phyloP scores from a whole-genome alignment of 495 filamentous ascomycete species.

The Aspergillus taichungensis region DNA sequence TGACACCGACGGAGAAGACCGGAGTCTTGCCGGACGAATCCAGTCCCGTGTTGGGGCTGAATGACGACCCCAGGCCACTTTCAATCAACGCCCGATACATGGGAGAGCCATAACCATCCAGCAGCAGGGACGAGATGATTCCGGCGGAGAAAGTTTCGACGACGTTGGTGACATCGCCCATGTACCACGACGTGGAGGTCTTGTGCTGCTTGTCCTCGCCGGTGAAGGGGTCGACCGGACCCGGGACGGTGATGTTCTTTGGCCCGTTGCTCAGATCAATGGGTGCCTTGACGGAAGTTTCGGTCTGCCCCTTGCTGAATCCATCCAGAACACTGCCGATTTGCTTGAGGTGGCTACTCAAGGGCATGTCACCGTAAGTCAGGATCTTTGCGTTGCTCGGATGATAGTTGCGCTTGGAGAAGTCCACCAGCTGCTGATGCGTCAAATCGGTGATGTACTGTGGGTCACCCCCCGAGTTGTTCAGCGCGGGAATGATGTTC shows the following conservation, averaged over 20 bases:
- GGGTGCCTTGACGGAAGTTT: conserved; percentile 65
- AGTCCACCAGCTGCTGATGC: conserved; percentile 73
- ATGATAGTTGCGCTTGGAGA: conserved; percentile 88
- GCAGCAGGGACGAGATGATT: conserved; percentile 69
- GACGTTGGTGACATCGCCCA: conserved; percentile 71
- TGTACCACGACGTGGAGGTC: conserved; percentile 85
- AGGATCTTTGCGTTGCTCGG: conserved; percentile 93
- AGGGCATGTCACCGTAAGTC: conserved; percentile 89
- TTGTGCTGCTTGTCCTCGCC: conserved; percentile 83
- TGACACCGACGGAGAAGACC: conserved; percentile 85
- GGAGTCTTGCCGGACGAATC: conserved; percentile 66
- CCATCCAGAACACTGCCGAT: conserved; percentile 60
- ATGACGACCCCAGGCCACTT: conserved; percentile 81
- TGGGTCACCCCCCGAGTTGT: conserved; percentile 94
- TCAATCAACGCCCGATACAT: conserved; percentile 88
- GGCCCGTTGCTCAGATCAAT: conserved; percentile 62
- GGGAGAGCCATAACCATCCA: conserved; percentile 92
- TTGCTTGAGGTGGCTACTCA: conserved; percentile 69
- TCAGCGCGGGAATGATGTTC: conserved; percentile 82
- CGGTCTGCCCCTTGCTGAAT: conserved; percentile 60
- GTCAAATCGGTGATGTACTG: conserved; percentile 93
- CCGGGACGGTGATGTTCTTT: conserved; percentile 57
- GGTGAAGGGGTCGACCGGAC: conserved; percentile 82
- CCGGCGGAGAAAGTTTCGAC: conserved; percentile 79
- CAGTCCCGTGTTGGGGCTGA: conserved; percentile 87